phyloP scores from a whole-genome alignment of 345 rosid species.

The Rhizophora apiculata region DNA sequence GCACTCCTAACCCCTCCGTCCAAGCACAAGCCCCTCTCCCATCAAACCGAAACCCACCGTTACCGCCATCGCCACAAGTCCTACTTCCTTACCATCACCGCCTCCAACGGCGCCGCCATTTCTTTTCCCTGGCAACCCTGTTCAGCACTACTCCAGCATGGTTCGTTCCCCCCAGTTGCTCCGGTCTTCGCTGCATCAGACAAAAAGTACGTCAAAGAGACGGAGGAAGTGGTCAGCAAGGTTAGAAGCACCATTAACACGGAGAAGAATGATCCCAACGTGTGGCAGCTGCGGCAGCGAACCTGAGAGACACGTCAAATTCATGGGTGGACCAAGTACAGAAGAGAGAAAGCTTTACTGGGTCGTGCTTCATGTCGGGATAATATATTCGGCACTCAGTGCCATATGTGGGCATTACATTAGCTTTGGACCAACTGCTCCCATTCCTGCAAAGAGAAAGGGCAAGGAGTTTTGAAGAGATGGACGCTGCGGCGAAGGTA shows the following conservation, averaged over 20 bases:
- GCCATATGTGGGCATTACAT: too few species aligned
- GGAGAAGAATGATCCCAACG: too few species aligned
- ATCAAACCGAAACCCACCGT: constrained; percentile 10
- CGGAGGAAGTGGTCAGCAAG: constrained; percentile 5
- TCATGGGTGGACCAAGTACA: too few species aligned
- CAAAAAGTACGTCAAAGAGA: constrained; percentile 78
- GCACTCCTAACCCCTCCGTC: constrained; percentile 58
- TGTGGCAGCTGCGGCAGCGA: too few species aligned
- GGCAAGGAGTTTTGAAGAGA: not conserved
- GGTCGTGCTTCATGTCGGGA: too few species aligned
- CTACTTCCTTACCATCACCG: constrained; percentile 39
- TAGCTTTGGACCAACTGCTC: not conserved
- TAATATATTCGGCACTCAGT: too few species aligned
- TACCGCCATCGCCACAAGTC: not conserved
- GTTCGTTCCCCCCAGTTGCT: constrained; percentile 11
- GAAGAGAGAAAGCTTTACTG: too few species aligned
- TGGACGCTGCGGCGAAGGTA: not conserved
- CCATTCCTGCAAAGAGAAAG: not conserved
- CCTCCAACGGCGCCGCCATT: constrained; percentile 48
- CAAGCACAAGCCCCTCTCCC: constrained; percentile 34
- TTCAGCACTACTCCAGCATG: not conserved
- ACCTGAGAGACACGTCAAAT: too few species aligned
- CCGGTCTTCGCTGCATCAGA: constrained; percentile 54
- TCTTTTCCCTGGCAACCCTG: constrained; percentile 40
- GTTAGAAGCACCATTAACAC: too few species aligned